These are phyloP conservation scores for Fulvia fulva DNA, from an alignment of 2,329 filamentous ascomycete species.

Conservation along the genomic window DNA sequence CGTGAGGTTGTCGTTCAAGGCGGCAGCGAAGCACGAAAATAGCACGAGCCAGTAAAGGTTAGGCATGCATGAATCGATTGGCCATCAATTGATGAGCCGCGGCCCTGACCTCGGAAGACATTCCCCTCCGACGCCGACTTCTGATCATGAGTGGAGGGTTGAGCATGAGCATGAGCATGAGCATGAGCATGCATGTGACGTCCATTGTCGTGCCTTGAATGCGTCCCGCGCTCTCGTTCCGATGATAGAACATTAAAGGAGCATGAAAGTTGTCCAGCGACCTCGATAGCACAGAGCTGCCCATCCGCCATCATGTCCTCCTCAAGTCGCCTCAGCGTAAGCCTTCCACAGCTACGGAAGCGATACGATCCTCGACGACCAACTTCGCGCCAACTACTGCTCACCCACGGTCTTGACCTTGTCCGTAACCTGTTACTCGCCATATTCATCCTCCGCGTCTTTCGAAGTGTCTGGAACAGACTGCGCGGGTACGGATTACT, in stretches of 20 bases:
- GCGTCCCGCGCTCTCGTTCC: background rate
- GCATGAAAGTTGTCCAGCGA: background rate
- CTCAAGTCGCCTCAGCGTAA: background rate
- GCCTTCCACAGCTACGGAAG: slow-evolving; percentile 24
- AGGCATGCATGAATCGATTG: background rate
- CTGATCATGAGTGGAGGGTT: background rate
- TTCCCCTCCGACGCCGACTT: background rate
- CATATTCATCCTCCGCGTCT: slow-evolving; percentile 80
- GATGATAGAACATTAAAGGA: background rate
- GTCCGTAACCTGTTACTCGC: slow-evolving; percentile 84
- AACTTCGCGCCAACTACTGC: slow-evolving; percentile 23
- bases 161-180: no score
- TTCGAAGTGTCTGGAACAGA: slow-evolving; percentile 75
- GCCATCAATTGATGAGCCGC: background rate
- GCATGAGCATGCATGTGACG: background rate
- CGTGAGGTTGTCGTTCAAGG: background rate
- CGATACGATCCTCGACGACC: slow-evolving; percentile 20
- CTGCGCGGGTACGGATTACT: slow-evolving; percentile 83
- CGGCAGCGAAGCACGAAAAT: background rate
- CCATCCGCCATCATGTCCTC: background rate
- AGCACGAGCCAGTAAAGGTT: background rate
- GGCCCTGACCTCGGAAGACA: background rate
- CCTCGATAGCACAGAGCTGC: background rate
- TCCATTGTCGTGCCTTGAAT: background rate
- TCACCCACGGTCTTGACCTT: slow-evolving; percentile 26